These are phyloP conservation scores for Priceomyces fermenticarens DNA, from an alignment of 805 yeast genomes.

Conservation along the genomic window DNA sequence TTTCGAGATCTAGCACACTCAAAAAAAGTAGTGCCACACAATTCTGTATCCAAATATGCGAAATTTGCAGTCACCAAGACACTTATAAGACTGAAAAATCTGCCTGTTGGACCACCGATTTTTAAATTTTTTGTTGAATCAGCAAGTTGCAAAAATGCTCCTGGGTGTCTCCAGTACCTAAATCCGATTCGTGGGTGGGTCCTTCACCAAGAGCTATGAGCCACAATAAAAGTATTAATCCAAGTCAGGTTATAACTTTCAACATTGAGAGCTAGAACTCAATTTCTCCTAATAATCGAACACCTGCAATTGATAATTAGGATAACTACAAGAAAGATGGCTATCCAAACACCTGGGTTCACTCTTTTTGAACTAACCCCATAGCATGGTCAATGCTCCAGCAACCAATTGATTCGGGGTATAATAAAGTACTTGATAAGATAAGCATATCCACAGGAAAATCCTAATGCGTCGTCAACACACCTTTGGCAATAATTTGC, in stretches of 20 bases:
- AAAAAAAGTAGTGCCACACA: constrained; percentile 36
- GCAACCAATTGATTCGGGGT: constrained; percentile 19
- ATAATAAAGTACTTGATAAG: constrained; percentile 52
- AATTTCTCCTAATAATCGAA: constrained; percentile 18
- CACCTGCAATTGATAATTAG: constrained; percentile 18
- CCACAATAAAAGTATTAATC: constrained; percentile 17
- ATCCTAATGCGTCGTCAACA: constrained; percentile 66
- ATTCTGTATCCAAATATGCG: constrained; percentile 55
- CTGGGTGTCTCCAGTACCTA: constrained; percentile 21
- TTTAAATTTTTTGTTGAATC: constrained; percentile 1
- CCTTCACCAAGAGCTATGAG: constrained; percentile 22
- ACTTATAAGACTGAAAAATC: constrained; percentile 60
- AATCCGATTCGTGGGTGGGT: constrained; percentile 17
- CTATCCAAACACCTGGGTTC: constrained; percentile 45
- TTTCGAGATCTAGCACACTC: constrained; percentile 59
- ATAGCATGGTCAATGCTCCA: constrained; percentile 17
- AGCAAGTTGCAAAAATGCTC: constrained; percentile 11
- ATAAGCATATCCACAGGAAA: constrained; percentile 66
- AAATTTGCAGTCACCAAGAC: constrained; percentile 59
- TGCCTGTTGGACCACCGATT: constrained; percentile 38
- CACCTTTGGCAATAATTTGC: constrained; percentile 63
- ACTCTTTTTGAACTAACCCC: constrained; percentile 22
- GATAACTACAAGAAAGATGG: constrained; percentile 30
- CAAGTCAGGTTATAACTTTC: constrained; percentile 16
- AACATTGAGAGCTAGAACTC: constrained; percentile 19